These are phyloP conservation scores for Powellomyces hirtus DNA, from an alignment of 192 early-diverging fungal genomes.

Conservation along the genomic window DNA sequence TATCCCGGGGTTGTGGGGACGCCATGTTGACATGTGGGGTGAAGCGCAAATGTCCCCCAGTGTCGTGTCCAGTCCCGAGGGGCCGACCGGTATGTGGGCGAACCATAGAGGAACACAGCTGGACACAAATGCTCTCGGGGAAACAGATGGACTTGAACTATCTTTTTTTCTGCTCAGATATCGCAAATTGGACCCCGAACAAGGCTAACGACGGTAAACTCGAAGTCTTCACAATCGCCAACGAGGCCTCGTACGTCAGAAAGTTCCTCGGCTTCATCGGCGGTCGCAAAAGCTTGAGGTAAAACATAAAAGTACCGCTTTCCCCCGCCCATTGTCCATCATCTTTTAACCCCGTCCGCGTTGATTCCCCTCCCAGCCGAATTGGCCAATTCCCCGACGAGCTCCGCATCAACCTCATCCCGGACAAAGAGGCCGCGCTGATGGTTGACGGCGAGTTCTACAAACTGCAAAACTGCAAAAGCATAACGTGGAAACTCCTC, in stretches of 20 bases:
- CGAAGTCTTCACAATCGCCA: slow-evolving; percentile 61
- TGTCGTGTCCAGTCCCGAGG: slow-evolving; percentile 38
- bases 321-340: too few species aligned
- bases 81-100: slow-evolving; percentile 34
- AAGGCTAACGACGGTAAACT: slow-evolving; percentile 63
- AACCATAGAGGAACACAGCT: too few species aligned
- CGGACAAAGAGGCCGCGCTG: slow-evolving; percentile 44
- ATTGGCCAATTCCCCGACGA: slow-evolving; percentile 62
- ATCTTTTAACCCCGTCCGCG: slow-evolving; percentile 26
- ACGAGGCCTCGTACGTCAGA: slow-evolving; percentile 54
- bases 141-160: neutral
- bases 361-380: slow-evolving; percentile 51
- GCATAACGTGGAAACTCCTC: slow-evolving; percentile 1
- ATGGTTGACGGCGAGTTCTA: slow-evolving; percentile 80
- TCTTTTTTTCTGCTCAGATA: slow-evolving; percentile 22
- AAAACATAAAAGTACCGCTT: too few species aligned
- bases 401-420: slow-evolving; percentile 55
- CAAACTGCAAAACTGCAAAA: slow-evolving; percentile 39
- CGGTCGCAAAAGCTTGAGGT: slow-evolving; percentile 3
- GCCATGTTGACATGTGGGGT: slow-evolving; percentile 67
- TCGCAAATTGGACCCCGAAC: slow-evolving; percentile 58
- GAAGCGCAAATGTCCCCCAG: slow-evolving; percentile 38
- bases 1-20: slow-evolving; percentile 52
- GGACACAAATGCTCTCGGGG: too few species aligned
- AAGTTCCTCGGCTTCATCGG: slow-evolving; percentile 48